Evolutionary conservation across 257 asterid species (phyloP).

Genomic region (Lycium ferocissimum): DNA sequence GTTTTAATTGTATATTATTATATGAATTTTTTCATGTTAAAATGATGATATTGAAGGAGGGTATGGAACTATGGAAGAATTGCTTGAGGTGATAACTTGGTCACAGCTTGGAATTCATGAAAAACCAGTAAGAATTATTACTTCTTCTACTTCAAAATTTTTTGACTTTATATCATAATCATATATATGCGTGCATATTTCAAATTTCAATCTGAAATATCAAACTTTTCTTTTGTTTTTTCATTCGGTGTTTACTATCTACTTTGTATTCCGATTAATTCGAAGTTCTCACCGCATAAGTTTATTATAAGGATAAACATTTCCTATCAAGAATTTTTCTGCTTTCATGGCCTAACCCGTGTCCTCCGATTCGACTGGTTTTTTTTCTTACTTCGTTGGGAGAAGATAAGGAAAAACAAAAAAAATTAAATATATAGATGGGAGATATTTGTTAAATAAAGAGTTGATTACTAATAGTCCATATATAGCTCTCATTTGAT

Average conservation of each 20-base stretch:
- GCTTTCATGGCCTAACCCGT: not conserved
- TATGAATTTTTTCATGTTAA: not conserved
- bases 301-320: not conserved
- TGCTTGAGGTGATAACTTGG: slow-evolving; percentile 71
- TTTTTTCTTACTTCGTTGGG: not conserved
- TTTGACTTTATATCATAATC: not conserved
- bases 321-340: accelerated
- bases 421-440: no score
- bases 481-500: slow-evolving; percentile 1
- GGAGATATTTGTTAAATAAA: not conserved
- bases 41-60: slow-evolving; percentile 52
- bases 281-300: not conserved
- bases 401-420: no score
- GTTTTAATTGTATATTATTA: not conserved
- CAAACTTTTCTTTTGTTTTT: not conserved
- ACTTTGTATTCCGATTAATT: not conserved
- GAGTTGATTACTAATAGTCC: not conserved
- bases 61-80: slow-evolving; percentile 73
- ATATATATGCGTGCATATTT: not conserved
- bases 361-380: not conserved
- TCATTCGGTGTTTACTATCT: not conserved
- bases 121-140: slow-evolving; percentile 47
- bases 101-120: slow-evolving; percentile 59
- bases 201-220: not conserved
- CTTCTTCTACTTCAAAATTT: not conserved